Conservation (phyloP, 2,329 filamentous ascomycete genomes). For the Pseudohalonectria lignicola region DNA sequence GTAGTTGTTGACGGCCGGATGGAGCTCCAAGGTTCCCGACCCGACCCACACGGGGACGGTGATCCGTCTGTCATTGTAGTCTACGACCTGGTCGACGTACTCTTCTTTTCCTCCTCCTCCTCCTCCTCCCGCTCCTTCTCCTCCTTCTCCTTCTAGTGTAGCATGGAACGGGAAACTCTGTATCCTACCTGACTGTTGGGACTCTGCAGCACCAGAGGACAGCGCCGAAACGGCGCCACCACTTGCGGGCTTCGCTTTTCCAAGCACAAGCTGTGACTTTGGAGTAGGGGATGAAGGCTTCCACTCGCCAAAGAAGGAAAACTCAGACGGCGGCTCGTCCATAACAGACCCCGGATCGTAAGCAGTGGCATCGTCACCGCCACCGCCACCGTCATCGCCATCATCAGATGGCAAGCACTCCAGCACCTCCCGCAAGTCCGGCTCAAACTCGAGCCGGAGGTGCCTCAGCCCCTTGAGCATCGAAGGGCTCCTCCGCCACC, state of each 20-base stretch:
- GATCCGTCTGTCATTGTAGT: constrained; percentile 17
- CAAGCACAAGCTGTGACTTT: neutral
- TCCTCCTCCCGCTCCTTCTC: no score
- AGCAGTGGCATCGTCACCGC: neutral
- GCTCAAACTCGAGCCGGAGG: constrained; percentile 42
- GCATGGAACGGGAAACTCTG: no score
- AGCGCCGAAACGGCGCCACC: no score
- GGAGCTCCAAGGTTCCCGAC: constrained; percentile 16
- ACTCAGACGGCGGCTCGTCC: neutral
- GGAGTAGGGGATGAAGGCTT: neutral
- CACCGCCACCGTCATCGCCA: neutral
- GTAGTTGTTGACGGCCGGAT: constrained; percentile 33
- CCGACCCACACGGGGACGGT: constrained; percentile 37
- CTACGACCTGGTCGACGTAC: constrained; percentile 13
- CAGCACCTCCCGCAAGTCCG: constrained; percentile 25
- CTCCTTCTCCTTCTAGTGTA: no score
- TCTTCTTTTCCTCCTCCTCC: no score
- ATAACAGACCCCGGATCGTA: neutral
- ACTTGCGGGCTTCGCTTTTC: neutral
- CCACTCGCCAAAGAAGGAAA: constrained; percentile 1
- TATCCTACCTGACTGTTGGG: no score
- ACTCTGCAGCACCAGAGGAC: neutral
- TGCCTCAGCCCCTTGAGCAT: constrained; percentile 40
- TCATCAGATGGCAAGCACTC: neutral
- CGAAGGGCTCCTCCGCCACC: constrained; percentile 24